These are phyloP conservation scores for Jatropha curcas DNA, from an alignment of 345 rosid genomes.

Conservation along the genomic window DNA sequence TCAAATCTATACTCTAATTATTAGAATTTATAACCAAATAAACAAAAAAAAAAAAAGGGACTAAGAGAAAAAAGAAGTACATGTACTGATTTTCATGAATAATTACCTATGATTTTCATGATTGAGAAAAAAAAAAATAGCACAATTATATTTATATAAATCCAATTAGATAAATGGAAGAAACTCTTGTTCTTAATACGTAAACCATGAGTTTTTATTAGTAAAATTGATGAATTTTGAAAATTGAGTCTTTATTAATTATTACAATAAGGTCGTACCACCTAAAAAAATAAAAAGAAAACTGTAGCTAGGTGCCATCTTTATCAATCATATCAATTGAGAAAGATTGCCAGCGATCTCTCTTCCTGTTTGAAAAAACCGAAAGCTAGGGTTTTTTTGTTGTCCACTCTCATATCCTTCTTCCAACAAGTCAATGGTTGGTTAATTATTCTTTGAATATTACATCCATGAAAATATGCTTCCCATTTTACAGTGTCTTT, in stretches of 20 bases:
- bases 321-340: conserved; percentile 13
- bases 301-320: not conserved
- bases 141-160: no score
- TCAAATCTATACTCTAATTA: no score
- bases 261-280: not conserved
- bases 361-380: not conserved
- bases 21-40: no score
- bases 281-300: not conserved
- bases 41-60: no score
- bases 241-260: not conserved
- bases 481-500: no score
- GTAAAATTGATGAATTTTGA: not conserved
- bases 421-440: conserved; percentile 10
- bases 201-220: no score
- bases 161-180: no score
- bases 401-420: not conserved
- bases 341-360: not conserved
- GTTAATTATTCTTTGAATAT: conserved; percentile 13
- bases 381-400: not conserved
- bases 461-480: not conserved
- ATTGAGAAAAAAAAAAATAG: no score
- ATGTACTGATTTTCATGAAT: no score
- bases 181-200: no score
- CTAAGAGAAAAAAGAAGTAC: no score
- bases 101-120: no score